Base-by-base conservation (phyloP, 2,329 filamentous ascomycete genomes). In the Diaporthe velutina region DNA sequence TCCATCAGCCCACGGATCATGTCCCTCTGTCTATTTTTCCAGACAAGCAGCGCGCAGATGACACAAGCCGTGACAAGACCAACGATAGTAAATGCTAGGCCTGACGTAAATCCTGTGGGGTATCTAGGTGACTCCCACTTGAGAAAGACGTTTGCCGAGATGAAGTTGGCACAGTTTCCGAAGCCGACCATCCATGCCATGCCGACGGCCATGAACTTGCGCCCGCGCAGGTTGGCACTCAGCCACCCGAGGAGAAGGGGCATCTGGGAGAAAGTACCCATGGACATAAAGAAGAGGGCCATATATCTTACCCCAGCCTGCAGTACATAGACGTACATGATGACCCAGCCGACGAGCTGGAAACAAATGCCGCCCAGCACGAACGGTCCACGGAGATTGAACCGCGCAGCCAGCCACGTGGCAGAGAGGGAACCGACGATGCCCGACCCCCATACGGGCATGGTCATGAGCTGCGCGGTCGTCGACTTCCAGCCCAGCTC, bases 151-250 rank as follows among this genome's bases (percentile, higher is more conserved):
- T 85, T 85, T 35, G 81, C 80, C 6, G 82, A 82, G 10, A 86
- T 79, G 70, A 87, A 84, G 64, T 84, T 85, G 64, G 83, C 85
- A 73, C 84, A 85, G 77, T 86, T 86, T n/a, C 84, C 85, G 28
- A 86, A 83, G 3, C 84, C 84, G 4, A 83, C 79, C 78, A 84
- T 83, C 77, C 85, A 80, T 1, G 81, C 85, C 78, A 83, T 84
- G 4, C 83, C 84, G 9, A 86, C 80, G 8, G 83, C 83, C 30
- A 85, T 83, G 42, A 52, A 73, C 48, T 73, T 73, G 5, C 60
- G 57, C 19, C 71, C 71, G 4, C 71, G 40, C 28, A 73, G 38
- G 17, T 73, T 73, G 48, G 71, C 57, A 55, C 71, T 73, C 25
- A 73, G 58, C 71, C 71, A 73, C 1, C 76, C 78, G 76, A 80